These are phyloP conservation scores for Globisporangium alternatum DNA, from an alignment of 352 stramenopile genomes.

Conservation along the genomic window DNA sequence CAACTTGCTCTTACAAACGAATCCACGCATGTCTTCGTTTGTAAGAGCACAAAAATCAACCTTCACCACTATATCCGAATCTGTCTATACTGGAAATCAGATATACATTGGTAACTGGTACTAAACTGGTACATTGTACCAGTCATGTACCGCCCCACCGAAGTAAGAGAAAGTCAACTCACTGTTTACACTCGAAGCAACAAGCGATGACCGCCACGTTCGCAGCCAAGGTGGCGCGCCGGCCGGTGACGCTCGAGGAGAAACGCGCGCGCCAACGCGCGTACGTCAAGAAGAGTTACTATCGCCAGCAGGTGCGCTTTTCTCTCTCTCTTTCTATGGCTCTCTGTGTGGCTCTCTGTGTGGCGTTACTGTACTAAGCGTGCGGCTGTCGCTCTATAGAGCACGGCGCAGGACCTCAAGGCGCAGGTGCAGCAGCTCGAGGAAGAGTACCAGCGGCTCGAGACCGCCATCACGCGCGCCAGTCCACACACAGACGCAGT, in stretches of 20 bases:
- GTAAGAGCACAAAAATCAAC: no score
- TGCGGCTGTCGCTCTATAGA: slow-evolving; percentile 16
- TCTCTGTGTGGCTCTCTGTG: neutral
- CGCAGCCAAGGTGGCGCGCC: neutral
- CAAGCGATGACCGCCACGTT: no score
- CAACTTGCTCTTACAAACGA: no score
- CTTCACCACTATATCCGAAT: no score
- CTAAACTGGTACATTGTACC: no score
- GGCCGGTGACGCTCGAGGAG: slow-evolving; percentile 28
- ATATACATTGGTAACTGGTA: no score
- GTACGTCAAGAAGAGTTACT: slow-evolving; percentile 51
- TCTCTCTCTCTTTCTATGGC: neutral
- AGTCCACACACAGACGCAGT: neutral
- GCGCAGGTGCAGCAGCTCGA: slow-evolving; percentile 28
- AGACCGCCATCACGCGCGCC: slow-evolving; percentile 1
- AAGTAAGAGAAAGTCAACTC: no score
- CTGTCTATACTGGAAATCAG: no score
- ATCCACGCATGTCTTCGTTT: no score
- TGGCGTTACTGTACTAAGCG: neutral
- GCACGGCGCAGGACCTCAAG: slow-evolving; percentile 27
- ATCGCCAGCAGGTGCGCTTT: slow-evolving; percentile 29
- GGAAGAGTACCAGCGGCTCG: slow-evolving; percentile 3
- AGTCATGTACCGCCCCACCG: no score
- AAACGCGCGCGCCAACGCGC: slow-evolving; percentile 48
- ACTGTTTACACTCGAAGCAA: neutral